phyloP scores from a whole-genome alignment of 768 basidiomycete genomes.

The Naganishia vishniacii region DNA sequence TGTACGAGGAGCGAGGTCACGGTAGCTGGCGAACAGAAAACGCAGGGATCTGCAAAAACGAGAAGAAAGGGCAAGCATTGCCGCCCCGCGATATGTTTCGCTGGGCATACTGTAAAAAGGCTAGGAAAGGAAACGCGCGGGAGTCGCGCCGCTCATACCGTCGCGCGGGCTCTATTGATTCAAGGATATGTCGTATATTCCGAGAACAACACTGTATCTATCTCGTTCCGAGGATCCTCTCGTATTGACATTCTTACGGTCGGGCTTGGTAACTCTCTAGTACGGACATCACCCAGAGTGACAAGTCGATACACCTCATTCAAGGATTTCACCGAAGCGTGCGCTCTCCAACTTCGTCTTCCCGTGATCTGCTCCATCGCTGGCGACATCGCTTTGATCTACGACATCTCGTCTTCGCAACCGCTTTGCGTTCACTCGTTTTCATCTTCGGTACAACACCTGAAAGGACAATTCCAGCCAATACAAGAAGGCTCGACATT shows the following conservation, averaged over 20 bases:
- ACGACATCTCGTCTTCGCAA: background rate
- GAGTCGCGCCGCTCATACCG: background rate
- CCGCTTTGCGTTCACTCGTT: conserved; percentile 9
- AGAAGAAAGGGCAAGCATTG: background rate
- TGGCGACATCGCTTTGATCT: background rate
- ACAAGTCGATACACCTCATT: no score
- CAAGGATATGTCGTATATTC: background rate
- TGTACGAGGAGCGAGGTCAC: no score
- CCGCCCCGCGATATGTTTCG: no score
- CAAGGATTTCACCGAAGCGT: no score
- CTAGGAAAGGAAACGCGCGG: background rate
- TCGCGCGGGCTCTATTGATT: background rate
- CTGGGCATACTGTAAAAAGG: background rate
- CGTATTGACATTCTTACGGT: no score
- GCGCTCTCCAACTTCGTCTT: background rate
- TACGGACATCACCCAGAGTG: no score
- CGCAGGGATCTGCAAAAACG: no score
- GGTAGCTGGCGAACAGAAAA: no score
- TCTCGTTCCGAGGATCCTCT: no score
- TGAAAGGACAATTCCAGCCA: no score
- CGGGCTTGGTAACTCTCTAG: no score
- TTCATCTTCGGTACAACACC: background rate
- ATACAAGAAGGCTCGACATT: no score
- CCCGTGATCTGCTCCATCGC: conserved; percentile 3
- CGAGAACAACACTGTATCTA: background rate